phyloP scores from a whole-genome alignment of 2,329 filamentous ascomycete species.

The Ophiostoma montium region DNA sequence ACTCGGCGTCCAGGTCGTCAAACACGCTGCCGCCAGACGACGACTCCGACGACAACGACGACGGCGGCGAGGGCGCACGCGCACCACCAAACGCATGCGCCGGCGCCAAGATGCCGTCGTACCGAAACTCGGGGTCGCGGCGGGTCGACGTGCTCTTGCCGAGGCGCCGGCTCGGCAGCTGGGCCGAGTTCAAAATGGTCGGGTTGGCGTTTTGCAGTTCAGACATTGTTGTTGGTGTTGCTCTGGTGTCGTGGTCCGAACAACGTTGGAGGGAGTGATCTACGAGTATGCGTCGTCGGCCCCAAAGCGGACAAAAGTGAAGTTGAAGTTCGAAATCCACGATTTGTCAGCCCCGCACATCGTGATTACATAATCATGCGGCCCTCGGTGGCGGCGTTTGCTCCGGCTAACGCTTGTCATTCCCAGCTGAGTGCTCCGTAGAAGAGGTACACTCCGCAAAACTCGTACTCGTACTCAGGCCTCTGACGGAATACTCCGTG shows the following conservation, averaged over 20 bases:
- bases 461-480: no score
- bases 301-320: neutral
- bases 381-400: no score
- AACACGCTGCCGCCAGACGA: conserved; percentile 17
- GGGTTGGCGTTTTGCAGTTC: conserved; percentile 72
- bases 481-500: no score
- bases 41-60: conserved; percentile 23
- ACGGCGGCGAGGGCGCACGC: conserved; percentile 10
- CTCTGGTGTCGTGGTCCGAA: neutral
- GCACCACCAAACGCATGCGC: neutral
- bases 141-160: conserved; percentile 33
- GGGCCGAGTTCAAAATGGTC: conserved; percentile 74
- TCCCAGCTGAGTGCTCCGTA: no score
- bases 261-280: no score
- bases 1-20: conserved; percentile 10
- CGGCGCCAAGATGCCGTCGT: conserved; percentile 30
- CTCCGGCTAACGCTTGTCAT: no score
- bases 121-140: conserved; percentile 33
- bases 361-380: neutral
- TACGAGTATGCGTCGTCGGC: no score
- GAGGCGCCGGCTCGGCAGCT: conserved; percentile 68
- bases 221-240: conserved; percentile 19
- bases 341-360: neutral
- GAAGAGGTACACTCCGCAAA: no score
- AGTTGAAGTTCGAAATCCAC: neutral